Base-by-base conservation (phyloP, 176 grass and related monocot genomes). In the Juncus effusus region DNA sequence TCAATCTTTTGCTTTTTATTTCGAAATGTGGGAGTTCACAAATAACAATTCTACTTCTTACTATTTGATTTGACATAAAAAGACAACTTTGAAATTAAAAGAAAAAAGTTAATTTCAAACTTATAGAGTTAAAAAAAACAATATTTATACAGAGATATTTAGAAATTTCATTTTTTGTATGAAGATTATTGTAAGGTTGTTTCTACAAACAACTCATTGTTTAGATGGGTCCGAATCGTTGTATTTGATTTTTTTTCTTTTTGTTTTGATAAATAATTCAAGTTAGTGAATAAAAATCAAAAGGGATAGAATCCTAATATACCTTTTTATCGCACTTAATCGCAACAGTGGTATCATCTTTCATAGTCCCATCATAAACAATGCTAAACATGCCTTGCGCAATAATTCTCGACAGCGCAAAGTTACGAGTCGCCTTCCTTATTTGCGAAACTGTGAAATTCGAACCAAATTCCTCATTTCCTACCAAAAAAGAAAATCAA, bases 261-360 rank as follows among this genome's bases (percentile, higher is more conserved):
- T 44, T 37, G 36, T 6, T 7, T 63, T 63, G 11, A 2, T 10
- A 42, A 42, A 40, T 42, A 44, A 13, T 8, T 41, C 39, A 44
- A 3, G 42, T 5, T 3, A 2, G 39, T 38, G 6, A 5, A 7
- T 13, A 64, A 44, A 57, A 6, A 57, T 15, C n/a, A 57, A 5
- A 64, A 44, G 13, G 61, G 11, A 8, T 36, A 16, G 2, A 41
- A 44, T 9, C 16, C 16, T n/a, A 1, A 1, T 15, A 44, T 44
- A 64, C 61, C 61, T 64, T 64, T 64, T 64, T 38, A 14, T 64
- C 61, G 16, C 12, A 64, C 44, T 64, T 64, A 42, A 64, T 42
- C 16, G 61, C 61, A 44, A 44, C 5, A 9, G 40, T 3, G 38
- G 12, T 64, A 4, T 41, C 12, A 45, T 64, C 61, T 16, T 64